Evolutionary conservation across 75 land plant species (phyloP).

Genomic region (Cryptomeria japonica): DNA sequence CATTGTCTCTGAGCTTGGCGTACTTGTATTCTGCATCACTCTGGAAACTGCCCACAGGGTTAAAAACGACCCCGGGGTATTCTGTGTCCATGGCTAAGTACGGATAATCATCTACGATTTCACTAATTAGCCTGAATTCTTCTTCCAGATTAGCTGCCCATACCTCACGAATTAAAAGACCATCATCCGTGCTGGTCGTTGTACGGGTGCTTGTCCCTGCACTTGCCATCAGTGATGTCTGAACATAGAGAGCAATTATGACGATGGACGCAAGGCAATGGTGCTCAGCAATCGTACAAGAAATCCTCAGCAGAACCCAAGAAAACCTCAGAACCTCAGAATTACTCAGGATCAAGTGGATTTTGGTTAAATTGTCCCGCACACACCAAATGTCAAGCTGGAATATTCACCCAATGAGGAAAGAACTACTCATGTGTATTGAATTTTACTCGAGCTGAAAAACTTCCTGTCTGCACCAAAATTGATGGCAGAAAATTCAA

Average conservation of each 20-base stretch:
- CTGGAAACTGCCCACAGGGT: conserved; percentile 42
- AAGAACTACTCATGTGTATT: not conserved
- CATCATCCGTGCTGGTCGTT: conserved; percentile 8
- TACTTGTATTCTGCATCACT: conserved; percentile 27
- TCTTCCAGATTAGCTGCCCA: conserved; percentile 59
- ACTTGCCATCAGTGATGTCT: not conserved
- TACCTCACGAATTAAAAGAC: conserved; percentile 55
- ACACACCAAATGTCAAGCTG: not conserved
- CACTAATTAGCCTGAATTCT: conserved; percentile 49
- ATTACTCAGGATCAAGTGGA: not conserved
- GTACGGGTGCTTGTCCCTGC: not conserved
- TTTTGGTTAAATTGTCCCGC: not conserved
- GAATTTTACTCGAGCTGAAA: not conserved
- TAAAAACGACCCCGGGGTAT: conserved; percentile 61
- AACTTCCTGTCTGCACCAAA: not conserved
- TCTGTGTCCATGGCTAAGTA: conserved; percentile 73
- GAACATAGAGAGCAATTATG: conserved; percentile 6
- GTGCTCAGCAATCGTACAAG: not conserved
- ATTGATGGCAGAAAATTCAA: not conserved
- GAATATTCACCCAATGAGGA: not conserved
- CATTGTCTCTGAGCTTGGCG: conserved; percentile 42
- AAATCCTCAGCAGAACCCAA: not conserved
- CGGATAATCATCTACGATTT: conserved; percentile 55
- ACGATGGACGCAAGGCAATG: not conserved
- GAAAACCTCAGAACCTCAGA: not conserved